These are phyloP conservation scores for Coemansia furcata DNA, from an alignment of 192 early-diverging fungal species.

Conservation along the genomic window DNA sequence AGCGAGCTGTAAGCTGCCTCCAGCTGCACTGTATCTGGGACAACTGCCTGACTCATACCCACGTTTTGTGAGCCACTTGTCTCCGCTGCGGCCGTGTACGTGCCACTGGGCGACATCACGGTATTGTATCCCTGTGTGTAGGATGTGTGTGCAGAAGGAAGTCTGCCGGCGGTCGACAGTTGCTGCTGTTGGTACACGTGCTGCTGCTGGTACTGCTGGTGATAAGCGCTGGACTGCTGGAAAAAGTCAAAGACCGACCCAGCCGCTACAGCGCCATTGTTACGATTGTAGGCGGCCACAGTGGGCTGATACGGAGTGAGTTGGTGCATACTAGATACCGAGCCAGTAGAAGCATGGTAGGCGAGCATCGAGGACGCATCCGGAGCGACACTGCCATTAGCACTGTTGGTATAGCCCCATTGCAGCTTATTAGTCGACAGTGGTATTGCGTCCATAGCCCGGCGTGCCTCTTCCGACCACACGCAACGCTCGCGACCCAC, in stretches of 20 bases:
- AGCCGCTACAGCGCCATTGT: background rate
- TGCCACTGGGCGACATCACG: background rate
- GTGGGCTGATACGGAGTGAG: conserved; percentile 10
- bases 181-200: conserved; percentile 5
- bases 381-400: background rate
- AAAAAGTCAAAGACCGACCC: conserved; percentile 47
- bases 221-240: conserved; percentile 21
- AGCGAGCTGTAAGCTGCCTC: background rate
- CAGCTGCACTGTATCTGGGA: background rate
- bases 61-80: conserved; percentile 1
- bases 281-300: background rate
- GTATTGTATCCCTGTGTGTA: conserved; percentile 25
- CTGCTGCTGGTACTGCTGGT: conserved; percentile 13
- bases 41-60: background rate
- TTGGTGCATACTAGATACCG: conserved; percentile 1
- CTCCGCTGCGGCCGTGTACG: background rate
- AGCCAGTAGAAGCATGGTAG: conserved; percentile 19
- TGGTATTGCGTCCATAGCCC: background rate
- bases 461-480: conserved; percentile 30
- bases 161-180: background rate
- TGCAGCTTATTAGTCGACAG: background rate
- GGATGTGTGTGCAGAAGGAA: conserved; percentile 16
- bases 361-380: conserved; percentile 14
- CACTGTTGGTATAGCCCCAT: background rate
- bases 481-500: conserved; percentile 40